Percentiles rank a stretch among this genome's conserved stretches.
Evolutionary conservation across 768 basidiomycete species (phyloP).

Genomic region (Naematelia encephala): DNA sequence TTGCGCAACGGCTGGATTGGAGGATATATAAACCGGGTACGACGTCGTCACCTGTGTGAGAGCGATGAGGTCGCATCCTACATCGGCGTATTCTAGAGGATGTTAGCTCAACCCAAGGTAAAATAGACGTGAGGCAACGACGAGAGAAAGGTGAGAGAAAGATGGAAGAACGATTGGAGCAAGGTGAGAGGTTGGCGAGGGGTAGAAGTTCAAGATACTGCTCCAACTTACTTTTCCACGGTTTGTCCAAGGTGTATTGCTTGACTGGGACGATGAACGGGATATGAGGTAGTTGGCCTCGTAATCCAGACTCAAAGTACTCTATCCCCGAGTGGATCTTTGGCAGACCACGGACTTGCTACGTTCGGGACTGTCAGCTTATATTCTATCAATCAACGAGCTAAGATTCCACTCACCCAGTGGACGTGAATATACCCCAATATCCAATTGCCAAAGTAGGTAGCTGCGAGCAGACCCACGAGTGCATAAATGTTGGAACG

Average conservation of each 20-base stretch:
- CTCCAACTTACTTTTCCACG: slow-evolving; percentile 29
- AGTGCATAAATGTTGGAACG: background rate
- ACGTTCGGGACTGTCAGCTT: too few relatives aligned
- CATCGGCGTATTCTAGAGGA: slow-evolving; percentile 29
- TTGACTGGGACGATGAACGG: slow-evolving; percentile 27
- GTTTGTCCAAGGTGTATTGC: slow-evolving; percentile 22
- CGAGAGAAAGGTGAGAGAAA: too few relatives aligned
- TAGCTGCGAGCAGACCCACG: background rate
- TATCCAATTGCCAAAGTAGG: background rate
- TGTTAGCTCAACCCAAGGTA: too few relatives aligned
- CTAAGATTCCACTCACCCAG: slow-evolving; percentile 3
- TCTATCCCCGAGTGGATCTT: slow-evolving; percentile 21
- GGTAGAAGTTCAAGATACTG: background rate
- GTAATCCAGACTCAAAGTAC: slow-evolving; percentile 25
- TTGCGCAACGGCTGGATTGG: slow-evolving; percentile 7
- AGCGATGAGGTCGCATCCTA: slow-evolving; percentile 28
- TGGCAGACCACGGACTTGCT: slow-evolving; percentile 26
- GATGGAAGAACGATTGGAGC: background rate
- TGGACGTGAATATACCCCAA: background rate
- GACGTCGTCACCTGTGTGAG: slow-evolving; percentile 13
- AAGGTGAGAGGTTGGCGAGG: background rate
- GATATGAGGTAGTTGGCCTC: slow-evolving; percentile 25
- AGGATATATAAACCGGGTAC: slow-evolving; percentile 23
- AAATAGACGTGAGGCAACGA: background rate
- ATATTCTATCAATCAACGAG: too few relatives aligned